Evolutionary conservation across 257 asterid species (phyloP).

Genomic region (Coffea canephora): DNA sequence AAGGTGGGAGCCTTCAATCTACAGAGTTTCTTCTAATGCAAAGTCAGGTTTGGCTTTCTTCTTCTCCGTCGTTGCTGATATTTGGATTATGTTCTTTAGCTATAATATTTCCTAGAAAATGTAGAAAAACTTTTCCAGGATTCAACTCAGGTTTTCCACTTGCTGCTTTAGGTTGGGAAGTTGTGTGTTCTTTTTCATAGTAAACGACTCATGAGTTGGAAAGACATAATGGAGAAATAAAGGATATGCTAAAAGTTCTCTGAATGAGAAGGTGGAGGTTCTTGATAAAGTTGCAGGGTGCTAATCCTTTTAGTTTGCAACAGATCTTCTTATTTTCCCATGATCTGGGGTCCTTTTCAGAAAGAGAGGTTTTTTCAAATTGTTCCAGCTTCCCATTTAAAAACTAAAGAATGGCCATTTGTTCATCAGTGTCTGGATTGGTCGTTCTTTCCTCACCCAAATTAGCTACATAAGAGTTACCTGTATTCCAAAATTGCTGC

Average conservation of each 20-base stretch:
- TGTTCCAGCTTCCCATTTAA: background rate
- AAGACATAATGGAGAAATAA: no score
- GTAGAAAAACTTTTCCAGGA: background rate
- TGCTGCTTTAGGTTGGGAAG: background rate
- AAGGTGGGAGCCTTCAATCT: constrained; percentile 39
- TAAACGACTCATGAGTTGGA: no score
- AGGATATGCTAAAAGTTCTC: background rate
- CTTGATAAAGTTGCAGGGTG: background rate
- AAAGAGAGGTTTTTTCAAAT: background rate
- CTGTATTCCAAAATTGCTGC: background rate
- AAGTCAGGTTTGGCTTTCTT: constrained; percentile 53
- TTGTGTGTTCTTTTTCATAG: background rate
- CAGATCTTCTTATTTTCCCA: background rate
- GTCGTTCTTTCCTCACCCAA: constrained; percentile 3
- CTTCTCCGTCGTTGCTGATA: background rate
- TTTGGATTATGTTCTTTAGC: background rate
- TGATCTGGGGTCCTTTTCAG: background rate
- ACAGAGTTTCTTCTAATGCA: constrained; percentile 59
- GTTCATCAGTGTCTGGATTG: background rate
- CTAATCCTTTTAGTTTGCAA: background rate
- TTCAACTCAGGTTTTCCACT: background rate
- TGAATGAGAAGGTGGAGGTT: background rate
- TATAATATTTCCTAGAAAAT: background rate
- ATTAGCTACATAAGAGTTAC: background rate
- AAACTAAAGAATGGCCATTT: background rate